Percentiles rank a stretch among this genome's conserved stretches.
These are phyloP conservation scores for Wakefieldia striispora DNA, from an alignment of 768 basidiomycete genomes.

Conservation along the genomic window DNA sequence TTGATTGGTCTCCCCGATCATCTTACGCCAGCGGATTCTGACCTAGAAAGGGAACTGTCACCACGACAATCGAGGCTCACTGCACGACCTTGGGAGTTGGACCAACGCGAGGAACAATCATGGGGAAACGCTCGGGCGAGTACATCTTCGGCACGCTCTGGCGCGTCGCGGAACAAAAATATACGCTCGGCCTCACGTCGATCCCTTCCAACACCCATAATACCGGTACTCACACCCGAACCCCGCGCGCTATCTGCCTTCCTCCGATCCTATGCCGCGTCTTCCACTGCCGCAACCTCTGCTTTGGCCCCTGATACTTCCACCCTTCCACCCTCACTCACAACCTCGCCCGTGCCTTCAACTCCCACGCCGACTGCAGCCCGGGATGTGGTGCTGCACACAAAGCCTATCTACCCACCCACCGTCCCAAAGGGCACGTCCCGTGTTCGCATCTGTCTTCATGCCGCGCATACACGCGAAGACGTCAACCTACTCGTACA, in stretches of 20 bases:
- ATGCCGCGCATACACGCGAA: conserved; percentile 65
- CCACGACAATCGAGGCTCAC: not conserved
- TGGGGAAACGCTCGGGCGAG: not conserved
- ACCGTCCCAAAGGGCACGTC: conserved; percentile 88
- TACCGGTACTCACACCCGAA: conserved; percentile 76
- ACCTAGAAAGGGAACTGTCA: not conserved
- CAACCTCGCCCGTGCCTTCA: not conserved
- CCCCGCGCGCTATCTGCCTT: conserved; percentile 75
- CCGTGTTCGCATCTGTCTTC: conserved; percentile 85
- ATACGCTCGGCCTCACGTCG: not conserved
- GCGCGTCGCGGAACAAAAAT: not conserved
- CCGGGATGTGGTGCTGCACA: conserved; percentile 49
- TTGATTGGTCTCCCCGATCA: conserved; percentile 27
- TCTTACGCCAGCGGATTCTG: conserved; percentile 3
- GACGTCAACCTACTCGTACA: conserved; percentile 60
- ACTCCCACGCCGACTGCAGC: not conserved
- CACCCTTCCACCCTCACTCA: too few species aligned
- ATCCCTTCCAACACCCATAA: conserved; percentile 62
- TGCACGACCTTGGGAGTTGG: conserved; percentile 8
- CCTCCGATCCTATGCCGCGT: conserved; percentile 36
- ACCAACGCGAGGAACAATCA: not conserved
- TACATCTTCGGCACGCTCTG: not conserved
- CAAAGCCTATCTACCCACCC: conserved; percentile 79
- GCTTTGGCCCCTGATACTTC: not conserved
- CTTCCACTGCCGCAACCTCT: not conserved